These are phyloP conservation scores for Austroboletus niveus DNA, from an alignment of 1,284 basidiomycete species.

Conservation along the genomic window DNA sequence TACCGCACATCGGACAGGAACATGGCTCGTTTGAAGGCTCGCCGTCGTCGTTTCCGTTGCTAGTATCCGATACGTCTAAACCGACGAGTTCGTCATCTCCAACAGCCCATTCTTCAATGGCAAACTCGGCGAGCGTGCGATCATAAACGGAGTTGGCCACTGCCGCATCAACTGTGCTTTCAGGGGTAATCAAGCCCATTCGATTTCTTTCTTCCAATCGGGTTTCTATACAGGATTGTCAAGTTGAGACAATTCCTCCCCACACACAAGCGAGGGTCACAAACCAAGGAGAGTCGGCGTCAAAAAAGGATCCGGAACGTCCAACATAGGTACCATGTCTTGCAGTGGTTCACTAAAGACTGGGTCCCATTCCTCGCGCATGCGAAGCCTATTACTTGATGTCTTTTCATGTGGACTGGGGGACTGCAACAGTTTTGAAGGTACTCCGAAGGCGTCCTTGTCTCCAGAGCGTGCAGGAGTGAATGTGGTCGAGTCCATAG, in stretches of 20 bases:
- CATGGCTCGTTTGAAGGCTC: constrained; percentile 1
- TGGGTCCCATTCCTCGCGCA: not conserved
- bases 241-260: not conserved
- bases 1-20: constrained; percentile 42
- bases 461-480: constrained; percentile 8
- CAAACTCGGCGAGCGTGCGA: constrained; percentile 17
- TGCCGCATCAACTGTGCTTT: not conserved
- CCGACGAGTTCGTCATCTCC: constrained; percentile 58
- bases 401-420: not conserved
- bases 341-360: constrained; percentile 1
- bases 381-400: not conserved
- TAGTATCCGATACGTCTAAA: constrained; percentile 27
- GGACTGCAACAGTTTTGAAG: constrained; percentile 26
- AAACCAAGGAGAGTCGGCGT: constrained; percentile 6
- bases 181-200: not conserved
- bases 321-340: constrained; percentile 16
- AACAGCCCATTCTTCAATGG: constrained; percentile 50
- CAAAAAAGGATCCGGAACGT: constrained; percentile 17
- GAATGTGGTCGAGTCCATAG: not conserved
- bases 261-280: constrained; percentile 10
- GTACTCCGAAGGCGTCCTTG: constrained; percentile 28
- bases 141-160: not conserved
- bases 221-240: constrained; percentile 6
- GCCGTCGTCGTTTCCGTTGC: constrained; percentile 17
- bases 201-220: not conserved